phyloP scores from a whole-genome alignment of 2,329 filamentous ascomycete species.

The Aureobasidium sp. region DNA sequence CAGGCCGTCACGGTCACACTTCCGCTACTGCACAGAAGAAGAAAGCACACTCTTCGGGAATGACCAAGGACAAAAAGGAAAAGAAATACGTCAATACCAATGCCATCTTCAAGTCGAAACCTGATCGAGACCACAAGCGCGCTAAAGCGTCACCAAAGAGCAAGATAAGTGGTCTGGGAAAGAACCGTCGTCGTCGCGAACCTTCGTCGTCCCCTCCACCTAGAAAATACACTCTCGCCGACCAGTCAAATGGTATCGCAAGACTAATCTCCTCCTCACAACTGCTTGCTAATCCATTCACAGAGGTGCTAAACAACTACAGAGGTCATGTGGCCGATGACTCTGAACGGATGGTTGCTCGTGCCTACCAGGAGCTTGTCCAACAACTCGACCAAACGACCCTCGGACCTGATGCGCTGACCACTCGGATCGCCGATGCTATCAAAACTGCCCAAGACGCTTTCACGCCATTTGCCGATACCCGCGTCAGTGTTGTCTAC shows the following conservation, averaged over 20 bases:
- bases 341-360: slow-evolving; percentile 9
- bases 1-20: neutral
- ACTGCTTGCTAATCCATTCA: neutral
- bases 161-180: neutral
- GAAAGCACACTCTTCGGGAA: neutral
- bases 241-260: slow-evolving; percentile 11
- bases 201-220: slow-evolving; percentile 2
- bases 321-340: neutral
- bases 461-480: slow-evolving; percentile 16
- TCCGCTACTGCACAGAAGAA: neutral
- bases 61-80: neutral
- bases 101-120: neutral
- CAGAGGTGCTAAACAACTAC: slow-evolving; percentile 16
- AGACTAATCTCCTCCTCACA: neutral
- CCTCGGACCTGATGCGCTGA: slow-evolving; percentile 14
- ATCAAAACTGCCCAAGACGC: slow-evolving; percentile 11
- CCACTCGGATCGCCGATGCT: slow-evolving; percentile 15
- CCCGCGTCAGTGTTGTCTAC: slow-evolving; percentile 11
- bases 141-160: neutral
- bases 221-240: slow-evolving; percentile 4
- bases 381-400: slow-evolving; percentile 15
- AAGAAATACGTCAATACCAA: slow-evolving; percentile 7
- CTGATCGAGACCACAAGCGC: neutral
- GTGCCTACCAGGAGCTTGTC: slow-evolving; percentile 15
- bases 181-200: neutral